Base-by-base conservation (phyloP, 1,284 basidiomycete genomes). In the Coriolopsis trogii region DNA sequence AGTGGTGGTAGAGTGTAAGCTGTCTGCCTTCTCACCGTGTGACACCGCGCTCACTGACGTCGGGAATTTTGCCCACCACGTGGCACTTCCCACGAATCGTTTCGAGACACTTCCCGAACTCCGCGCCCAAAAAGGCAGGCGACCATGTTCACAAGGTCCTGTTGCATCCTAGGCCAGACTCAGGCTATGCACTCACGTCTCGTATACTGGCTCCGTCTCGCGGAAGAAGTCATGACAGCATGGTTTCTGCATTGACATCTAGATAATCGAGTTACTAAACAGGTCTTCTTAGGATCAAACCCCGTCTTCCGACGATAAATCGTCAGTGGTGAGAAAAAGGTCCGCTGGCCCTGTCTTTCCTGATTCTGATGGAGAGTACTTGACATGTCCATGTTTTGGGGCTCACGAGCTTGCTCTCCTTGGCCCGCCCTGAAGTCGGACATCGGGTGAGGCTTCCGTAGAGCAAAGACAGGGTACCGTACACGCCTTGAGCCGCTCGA, bases 11-110 rank as follows among this genome's bases (percentile, higher is more conserved):
- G 40, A 45, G 43, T 40, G 40, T 31, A 46, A 31, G 43, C 12
- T 28, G 48, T 26, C 37, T 9, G 20, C n/a, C n/a, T n/a, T n/a
- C n/a, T n/a, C n/a, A n/a, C n/a, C n/a, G n/a, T 24, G 33, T 15
- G 23, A 18, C 33, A 18, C 34, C 37, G 25, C 23, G 33, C 38
- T 39, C 30, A 9, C 53, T 53, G 51, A 53, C 56, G 53, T 59
- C 53, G 51, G 48, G 55, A 59, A 54, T 54, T 56, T 59, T 49
- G 46, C 24, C 23, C 7, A 25, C 48, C 58, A 56, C 54, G 55
- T 56, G 55, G 30, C 2, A 16, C 3, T 34, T 12, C 38, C 9
- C 6, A 4, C n/a, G 15, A 39, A 47, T 51, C 53, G 48, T 52
- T 44, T 44, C 42, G 31, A 55, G 56, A 58, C 42, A 47, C 43